Conservation (phyloP, 148 eudicot genomes). For the Dysphania ambrosioides region DNA sequence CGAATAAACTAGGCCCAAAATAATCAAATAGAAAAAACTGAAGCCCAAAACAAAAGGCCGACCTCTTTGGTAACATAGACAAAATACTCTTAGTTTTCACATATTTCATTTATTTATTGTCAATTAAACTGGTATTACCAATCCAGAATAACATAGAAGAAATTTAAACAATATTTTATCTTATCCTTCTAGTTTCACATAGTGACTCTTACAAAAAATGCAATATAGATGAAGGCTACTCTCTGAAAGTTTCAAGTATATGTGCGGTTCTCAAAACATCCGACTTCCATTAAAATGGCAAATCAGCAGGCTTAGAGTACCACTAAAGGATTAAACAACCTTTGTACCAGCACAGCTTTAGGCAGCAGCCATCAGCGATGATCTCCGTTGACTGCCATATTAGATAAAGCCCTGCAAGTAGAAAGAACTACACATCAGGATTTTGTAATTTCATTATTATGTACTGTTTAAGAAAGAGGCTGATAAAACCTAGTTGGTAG, state of each 20-base stretch:
- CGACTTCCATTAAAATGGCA: conserved; percentile 10
- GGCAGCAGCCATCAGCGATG: conserved; percentile 31
- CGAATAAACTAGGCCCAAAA: no score
- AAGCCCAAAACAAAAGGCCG: background rate
- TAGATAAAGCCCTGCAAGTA: conserved; percentile 22
- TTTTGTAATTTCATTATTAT: background rate
- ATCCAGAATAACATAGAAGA: conserved; percentile 16
- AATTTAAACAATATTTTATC: conserved; percentile 3
- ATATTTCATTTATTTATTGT: conserved; percentile 25
- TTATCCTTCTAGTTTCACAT: conserved; percentile 10
- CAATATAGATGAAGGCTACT: conserved; percentile 7
- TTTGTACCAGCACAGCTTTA: conserved; percentile 9
- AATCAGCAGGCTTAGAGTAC: conserved; percentile 11
- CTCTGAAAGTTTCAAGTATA: background rate
- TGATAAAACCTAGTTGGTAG: background rate
- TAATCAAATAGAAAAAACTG: background rate
- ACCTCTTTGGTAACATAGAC: no score
- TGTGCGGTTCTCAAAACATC: conserved; percentile 21
- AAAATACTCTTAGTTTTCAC: no score
- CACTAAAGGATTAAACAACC: conserved; percentile 14
- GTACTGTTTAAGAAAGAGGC: background rate
- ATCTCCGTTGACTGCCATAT: conserved; percentile 23
- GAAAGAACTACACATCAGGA: background rate
- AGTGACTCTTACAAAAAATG: conserved; percentile 2
- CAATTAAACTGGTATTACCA: conserved; percentile 11